These are phyloP conservation scores for Cyclotella baltica DNA, from an alignment of 108 stramenopile species.

Conservation along the genomic window DNA sequence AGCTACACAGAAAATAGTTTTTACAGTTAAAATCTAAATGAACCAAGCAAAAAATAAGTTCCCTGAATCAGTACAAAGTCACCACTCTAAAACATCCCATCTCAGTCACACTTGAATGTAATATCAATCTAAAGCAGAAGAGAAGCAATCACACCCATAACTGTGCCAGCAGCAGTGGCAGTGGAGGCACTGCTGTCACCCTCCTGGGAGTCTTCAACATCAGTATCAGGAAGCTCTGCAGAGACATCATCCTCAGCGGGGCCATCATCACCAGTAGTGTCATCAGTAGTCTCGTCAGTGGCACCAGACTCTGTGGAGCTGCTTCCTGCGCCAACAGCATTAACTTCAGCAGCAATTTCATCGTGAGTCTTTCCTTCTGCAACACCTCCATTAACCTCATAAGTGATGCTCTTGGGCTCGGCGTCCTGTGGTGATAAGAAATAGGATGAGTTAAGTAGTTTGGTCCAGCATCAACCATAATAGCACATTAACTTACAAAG, in stretches of 20 bases:
- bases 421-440: not conserved
- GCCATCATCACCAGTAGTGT: not conserved
- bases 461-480: not conserved
- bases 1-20: too few relatives aligned
- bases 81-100: too few relatives aligned
- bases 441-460: not conserved
- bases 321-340: not conserved
- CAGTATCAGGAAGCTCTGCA: too few relatives aligned
- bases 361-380: constrained; percentile 30
- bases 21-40: too few relatives aligned
- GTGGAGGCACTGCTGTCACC: constrained; percentile 3
- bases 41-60: too few relatives aligned
- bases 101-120: too few relatives aligned
- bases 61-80: too few relatives aligned
- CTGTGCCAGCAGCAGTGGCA: constrained; percentile 8
- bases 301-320: not conserved
- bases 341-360: constrained; percentile 21
- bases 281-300: not conserved
- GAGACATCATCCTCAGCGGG: not conserved
- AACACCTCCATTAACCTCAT: constrained; percentile 24
- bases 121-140: not conserved
- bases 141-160: constrained; percentile 4
- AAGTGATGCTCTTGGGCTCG: constrained; percentile 15
- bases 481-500: constrained; percentile 21
- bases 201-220: too few relatives aligned